Percentiles rank a stretch among this genome's conserved stretches.
Evolutionary conservation across 1,284 basidiomycete genomes (phyloP).

Genomic region (Ustanciosporium gigantosporum): DNA sequence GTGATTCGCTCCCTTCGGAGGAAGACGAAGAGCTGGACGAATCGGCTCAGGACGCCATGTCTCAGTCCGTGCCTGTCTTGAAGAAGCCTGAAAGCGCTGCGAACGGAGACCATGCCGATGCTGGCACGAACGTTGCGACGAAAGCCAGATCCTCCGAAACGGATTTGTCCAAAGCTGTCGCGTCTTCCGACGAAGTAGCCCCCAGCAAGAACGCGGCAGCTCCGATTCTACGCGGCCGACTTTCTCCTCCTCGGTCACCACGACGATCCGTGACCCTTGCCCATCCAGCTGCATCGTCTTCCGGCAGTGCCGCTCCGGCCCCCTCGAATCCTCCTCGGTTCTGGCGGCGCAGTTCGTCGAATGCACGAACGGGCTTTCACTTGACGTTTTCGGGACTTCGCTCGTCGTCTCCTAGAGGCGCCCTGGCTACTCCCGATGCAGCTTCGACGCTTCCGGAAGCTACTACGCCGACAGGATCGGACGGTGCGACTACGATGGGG

Average conservation of each 20-base stretch:
- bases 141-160: slow-evolving; percentile 3
- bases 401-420: slow-evolving; percentile 17
- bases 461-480: not conserved
- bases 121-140: not conserved
- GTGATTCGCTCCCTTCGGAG: slow-evolving; percentile 16
- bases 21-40: too few species aligned
- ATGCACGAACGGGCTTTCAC: slow-evolving; percentile 24
- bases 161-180: slow-evolving; percentile 13
- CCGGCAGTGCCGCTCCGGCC: not conserved
- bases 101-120: not conserved
- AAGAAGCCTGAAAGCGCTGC: slow-evolving; percentile 27
- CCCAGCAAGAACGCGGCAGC: not conserved
- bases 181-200: slow-evolving; percentile 4
- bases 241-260: not conserved
- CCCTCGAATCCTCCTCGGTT: slow-evolving; percentile 12
- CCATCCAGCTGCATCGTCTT: not conserved
- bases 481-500: too few species aligned
- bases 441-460: too few species aligned
- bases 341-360: slow-evolving; percentile 34
- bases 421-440: too few species aligned
- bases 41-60: slow-evolving; percentile 40
- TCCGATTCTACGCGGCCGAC: not conserved
- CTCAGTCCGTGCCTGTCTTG: slow-evolving; percentile 47
- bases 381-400: slow-evolving; percentile 30
- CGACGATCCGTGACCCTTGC: not conserved